A percentile compares a stretch with the other conserved stretches of the same genome.
Evolutionary conservation across 2,329 filamentous ascomycete species (phyloP).

Genomic region (Sclerotiophoma versabilis): DNA sequence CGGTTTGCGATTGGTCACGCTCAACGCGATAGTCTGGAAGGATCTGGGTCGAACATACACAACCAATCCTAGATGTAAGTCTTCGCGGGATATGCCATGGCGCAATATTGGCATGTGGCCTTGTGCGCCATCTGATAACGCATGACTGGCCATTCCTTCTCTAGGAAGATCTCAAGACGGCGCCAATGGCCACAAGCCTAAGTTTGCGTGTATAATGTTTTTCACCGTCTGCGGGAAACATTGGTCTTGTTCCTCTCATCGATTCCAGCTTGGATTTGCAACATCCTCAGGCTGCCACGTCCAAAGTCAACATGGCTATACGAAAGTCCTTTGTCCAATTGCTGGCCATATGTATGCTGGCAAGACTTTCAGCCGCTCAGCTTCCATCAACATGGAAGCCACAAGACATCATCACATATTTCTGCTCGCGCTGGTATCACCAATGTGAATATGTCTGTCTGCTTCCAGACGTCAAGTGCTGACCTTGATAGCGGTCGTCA

Average conservation of each 20-base stretch:
- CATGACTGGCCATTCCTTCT: not conserved
- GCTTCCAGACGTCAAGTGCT: not conserved
- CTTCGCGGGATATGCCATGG: not conserved
- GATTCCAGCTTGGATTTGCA: not conserved
- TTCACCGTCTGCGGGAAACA: not conserved
- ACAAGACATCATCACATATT: conserved; percentile 20
- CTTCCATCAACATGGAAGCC: conserved; percentile 20
- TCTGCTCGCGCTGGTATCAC: conserved; percentile 26
- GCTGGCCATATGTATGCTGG: not conserved
- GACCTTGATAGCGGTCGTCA: conserved; percentile 20
- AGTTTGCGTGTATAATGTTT: too few species aligned
- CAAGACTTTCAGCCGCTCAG: conserved; percentile 5
- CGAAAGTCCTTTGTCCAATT: not conserved
- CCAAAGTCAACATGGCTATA: not conserved
- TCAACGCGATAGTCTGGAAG: not conserved
- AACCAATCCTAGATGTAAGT: not conserved
- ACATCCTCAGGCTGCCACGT: too few species aligned
- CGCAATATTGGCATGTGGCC: not conserved
- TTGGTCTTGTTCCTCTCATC: not conserved
- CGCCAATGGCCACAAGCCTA: not conserved
- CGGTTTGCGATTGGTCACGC: not conserved
- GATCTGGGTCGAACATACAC: not conserved
- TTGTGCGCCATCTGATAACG: conserved; percentile 8
- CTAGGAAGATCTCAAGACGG: not conserved
- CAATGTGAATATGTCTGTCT: conserved; percentile 5